Percentiles rank a stretch among this genome's conserved stretches.
Conservation (phyloP, 148 eudicot genomes). For the Euryodendron excelsum region DNA sequence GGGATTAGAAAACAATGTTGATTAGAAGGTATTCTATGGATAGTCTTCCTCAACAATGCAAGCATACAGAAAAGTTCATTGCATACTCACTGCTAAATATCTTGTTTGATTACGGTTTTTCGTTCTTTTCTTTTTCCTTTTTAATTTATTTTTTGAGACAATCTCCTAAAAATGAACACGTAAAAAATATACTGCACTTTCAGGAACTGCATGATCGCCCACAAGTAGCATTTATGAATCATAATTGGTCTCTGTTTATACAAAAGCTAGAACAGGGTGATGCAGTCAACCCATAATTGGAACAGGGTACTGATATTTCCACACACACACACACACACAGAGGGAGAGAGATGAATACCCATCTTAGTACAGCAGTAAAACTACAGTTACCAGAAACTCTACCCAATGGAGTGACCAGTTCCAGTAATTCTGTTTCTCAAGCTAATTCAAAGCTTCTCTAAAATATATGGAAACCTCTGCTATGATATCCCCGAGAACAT, state of each 20-base stretch:
- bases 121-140: too few species aligned
- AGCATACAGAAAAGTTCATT: too few species aligned
- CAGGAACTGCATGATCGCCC: not conserved
- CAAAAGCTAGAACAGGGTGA: not conserved
- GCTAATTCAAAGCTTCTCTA: not conserved
- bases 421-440: not conserved
- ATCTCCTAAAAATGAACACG: too few species aligned
- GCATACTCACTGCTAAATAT: too few species aligned
- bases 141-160: too few species aligned
- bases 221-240: not conserved
- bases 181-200: too few species aligned
- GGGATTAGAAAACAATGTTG: too few species aligned
- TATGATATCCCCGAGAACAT: not conserved
- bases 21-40: too few species aligned
- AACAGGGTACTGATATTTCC: not conserved
- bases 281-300: too few species aligned
- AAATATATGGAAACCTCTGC: not conserved
- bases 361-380: not conserved
- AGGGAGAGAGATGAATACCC: not conserved
- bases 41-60: too few species aligned
- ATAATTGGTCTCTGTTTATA: not conserved
- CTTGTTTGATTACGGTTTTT: too few species aligned
- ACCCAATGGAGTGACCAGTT: not conserved
- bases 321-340: too few species aligned
- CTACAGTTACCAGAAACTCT: conserved; percentile 1